Evolutionary conservation across 2,329 filamentous ascomycete species (phyloP).

Genomic region (Botrytis aclada): DNA sequence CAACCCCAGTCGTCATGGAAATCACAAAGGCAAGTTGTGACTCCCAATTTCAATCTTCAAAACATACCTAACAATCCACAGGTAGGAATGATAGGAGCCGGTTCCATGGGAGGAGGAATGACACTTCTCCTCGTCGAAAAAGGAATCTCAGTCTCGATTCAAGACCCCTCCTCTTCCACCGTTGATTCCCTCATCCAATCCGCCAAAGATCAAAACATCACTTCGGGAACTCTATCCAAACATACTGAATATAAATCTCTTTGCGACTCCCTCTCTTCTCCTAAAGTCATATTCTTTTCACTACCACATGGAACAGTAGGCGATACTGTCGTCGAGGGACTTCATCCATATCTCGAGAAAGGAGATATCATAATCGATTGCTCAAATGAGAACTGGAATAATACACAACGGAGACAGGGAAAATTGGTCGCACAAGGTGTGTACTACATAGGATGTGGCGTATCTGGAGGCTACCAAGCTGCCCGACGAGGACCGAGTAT

Average conservation of each 20-base stretch:
- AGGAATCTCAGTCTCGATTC: slow-evolving; percentile 52
- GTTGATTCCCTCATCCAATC: slow-evolving; percentile 42
- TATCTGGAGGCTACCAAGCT: slow-evolving; percentile 67
- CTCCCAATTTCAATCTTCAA: not conserved
- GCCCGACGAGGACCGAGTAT: slow-evolving; percentile 65
- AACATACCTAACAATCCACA: not conserved
- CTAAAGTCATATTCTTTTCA: slow-evolving; percentile 52
- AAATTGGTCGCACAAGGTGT: slow-evolving; percentile 56
- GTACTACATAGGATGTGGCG: slow-evolving; percentile 65
- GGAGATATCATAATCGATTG: slow-evolving; percentile 68
- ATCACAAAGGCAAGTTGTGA: not conserved
- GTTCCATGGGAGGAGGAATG: slow-evolving; percentile 57
- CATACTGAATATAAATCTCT: slow-evolving; percentile 46
- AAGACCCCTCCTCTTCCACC: slow-evolving; percentile 50
- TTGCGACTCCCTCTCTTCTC: slow-evolving; percentile 43
- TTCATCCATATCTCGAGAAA: slow-evolving; percentile 48
- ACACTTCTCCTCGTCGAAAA: slow-evolving; percentile 57
- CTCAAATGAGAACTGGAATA: slow-evolving; percentile 64
- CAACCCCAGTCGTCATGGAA: not conserved
- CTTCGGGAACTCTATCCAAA: slow-evolving; percentile 35
- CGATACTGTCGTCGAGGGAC: slow-evolving; percentile 40
- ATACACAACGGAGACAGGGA: slow-evolving; percentile 60
- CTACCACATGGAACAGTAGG: slow-evolving; percentile 47
- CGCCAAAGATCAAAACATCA: slow-evolving; percentile 30
- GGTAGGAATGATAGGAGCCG: slow-evolving; percentile 56